Evolutionary conservation across 2,329 filamentous ascomycete genomes (phyloP).

Genomic region (Neofusicoccum ribis): DNA sequence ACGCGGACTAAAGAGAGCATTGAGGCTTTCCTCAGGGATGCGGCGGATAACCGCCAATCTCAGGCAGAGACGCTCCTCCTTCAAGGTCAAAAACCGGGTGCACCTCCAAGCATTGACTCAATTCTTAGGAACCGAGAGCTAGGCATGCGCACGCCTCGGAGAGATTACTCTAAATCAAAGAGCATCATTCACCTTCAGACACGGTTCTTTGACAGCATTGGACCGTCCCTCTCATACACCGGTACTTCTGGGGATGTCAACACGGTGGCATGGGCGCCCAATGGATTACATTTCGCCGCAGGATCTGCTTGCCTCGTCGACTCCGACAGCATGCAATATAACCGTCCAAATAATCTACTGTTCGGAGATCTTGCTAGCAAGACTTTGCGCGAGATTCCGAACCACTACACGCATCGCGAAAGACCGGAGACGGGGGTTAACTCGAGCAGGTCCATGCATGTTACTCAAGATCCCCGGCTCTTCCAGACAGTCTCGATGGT

Average conservation of each 20-base stretch:
- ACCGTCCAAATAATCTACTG: conserved; percentile 58
- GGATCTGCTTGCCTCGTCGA: conserved; percentile 60
- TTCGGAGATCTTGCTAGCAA: conserved; percentile 49
- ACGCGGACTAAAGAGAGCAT: conserved; percentile 26
- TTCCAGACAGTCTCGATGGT: conserved; percentile 59
- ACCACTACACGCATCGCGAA: conserved; percentile 52
- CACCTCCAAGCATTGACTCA: background rate
- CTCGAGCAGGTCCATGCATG: conserved; percentile 46
- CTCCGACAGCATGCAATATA: conserved; percentile 60
- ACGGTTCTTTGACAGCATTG: conserved; percentile 42
- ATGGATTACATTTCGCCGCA: conserved; percentile 56
- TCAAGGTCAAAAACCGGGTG: background rate
- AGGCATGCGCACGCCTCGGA: conserved; percentile 31
- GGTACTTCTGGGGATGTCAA: conserved; percentile 61
- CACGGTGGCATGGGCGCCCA: conserved; percentile 56
- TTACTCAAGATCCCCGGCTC: conserved; percentile 52
- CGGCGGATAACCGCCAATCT: conserved; percentile 25
- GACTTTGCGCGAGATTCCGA: conserved; percentile 53
- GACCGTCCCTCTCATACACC: conserved; percentile 51
- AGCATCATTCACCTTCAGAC: conserved; percentile 30
- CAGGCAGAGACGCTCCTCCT: background rate
- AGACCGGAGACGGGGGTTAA: conserved; percentile 42
- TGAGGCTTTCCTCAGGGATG: conserved; percentile 34
- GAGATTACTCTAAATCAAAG: conserved; percentile 26
- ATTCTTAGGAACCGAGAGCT: conserved; percentile 36